These are phyloP conservation scores for Geranomyces michiganensis DNA, from an alignment of 192 early-diverging fungal genomes.

Conservation along the genomic window DNA sequence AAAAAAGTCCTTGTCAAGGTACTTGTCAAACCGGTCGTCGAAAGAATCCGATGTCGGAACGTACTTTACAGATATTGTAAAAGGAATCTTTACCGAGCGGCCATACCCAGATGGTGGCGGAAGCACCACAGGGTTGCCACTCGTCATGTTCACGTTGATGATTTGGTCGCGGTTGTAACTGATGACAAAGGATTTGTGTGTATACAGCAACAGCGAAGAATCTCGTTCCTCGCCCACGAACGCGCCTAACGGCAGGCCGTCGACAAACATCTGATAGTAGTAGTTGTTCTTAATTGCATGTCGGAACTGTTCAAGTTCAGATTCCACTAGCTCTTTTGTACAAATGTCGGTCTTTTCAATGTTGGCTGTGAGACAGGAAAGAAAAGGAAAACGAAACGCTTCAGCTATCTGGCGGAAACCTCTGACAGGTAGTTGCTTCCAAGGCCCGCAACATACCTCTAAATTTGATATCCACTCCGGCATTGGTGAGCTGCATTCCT, in stretches of 20 bases:
- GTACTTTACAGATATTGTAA: constrained; percentile 78
- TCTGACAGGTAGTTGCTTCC: not conserved
- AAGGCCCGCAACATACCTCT: constrained; percentile 43
- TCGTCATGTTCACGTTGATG: constrained; percentile 39
- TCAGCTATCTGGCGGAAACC: not conserved
- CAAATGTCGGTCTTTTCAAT: constrained; percentile 50
- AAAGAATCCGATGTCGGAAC: constrained; percentile 54
- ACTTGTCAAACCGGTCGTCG: constrained; percentile 82
- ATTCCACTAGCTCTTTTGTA: constrained; percentile 40
- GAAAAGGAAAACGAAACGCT: too few relatives aligned
- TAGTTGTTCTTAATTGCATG: constrained; percentile 69
- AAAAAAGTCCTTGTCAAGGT: constrained; percentile 76
- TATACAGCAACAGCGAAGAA: constrained; percentile 51
- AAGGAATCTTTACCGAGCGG: constrained; percentile 49
- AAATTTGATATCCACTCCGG: constrained; percentile 72
- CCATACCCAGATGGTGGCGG: not conserved
- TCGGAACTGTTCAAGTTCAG: constrained; percentile 59
- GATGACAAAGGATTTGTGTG: constrained; percentile 63
- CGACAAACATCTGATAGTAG: constrained; percentile 62
- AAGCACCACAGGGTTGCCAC: constrained; percentile 15
- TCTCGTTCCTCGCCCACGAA: constrained; percentile 45
- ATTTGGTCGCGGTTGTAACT: constrained; percentile 65
- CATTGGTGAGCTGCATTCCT: constrained; percentile 74
- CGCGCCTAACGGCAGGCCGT: constrained; percentile 60
- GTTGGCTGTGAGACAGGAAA: constrained; percentile 16